Conservation (phyloP, 768 basidiomycete species). For the Naganishia vishniacii region DNA sequence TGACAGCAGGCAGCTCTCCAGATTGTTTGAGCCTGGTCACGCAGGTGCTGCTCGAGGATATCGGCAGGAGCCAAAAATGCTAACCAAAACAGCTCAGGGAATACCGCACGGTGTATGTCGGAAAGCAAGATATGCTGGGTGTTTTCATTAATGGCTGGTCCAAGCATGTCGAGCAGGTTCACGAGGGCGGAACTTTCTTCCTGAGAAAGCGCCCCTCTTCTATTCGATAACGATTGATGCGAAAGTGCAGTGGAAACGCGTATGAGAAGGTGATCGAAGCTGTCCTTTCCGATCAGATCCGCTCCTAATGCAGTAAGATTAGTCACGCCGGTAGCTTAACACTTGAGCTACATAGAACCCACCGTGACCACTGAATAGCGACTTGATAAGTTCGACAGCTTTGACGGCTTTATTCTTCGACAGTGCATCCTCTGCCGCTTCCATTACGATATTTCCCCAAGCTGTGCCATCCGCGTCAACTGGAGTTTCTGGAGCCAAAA, state of each 20-base stretch:
- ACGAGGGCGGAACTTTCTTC: not conserved
- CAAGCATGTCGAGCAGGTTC: slow-evolving; percentile 4
- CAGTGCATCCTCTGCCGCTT: slow-evolving; percentile 37
- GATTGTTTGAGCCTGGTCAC: not conserved
- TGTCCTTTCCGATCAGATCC: slow-evolving; percentile 30
- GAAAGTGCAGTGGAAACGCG: slow-evolving; percentile 38
- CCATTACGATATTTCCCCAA: slow-evolving; percentile 35
- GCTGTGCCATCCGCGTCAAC: slow-evolving; percentile 21
- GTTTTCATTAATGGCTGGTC: slow-evolving; percentile 3
- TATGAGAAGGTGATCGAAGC: slow-evolving; percentile 36
- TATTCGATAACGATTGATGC: not conserved
- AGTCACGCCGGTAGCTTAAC: not conserved
- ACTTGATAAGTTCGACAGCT: slow-evolving; percentile 20
- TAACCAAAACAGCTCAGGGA: slow-evolving; percentile 4
- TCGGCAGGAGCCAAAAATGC: not conserved
- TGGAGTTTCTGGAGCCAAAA: not conserved
- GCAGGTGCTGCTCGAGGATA: not conserved
- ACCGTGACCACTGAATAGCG: slow-evolving; percentile 12
- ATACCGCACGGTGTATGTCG: slow-evolving; percentile 2
- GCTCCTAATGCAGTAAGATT: not conserved
- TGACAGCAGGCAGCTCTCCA: not conserved
- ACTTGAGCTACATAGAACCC: not conserved
- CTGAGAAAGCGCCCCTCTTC: not conserved
- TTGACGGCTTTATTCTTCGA: not conserved
- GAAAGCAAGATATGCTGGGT: not conserved